phyloP scores from a whole-genome alignment of 495 filamentous ascomycete genomes.

The Copromyces sp. region DNA sequence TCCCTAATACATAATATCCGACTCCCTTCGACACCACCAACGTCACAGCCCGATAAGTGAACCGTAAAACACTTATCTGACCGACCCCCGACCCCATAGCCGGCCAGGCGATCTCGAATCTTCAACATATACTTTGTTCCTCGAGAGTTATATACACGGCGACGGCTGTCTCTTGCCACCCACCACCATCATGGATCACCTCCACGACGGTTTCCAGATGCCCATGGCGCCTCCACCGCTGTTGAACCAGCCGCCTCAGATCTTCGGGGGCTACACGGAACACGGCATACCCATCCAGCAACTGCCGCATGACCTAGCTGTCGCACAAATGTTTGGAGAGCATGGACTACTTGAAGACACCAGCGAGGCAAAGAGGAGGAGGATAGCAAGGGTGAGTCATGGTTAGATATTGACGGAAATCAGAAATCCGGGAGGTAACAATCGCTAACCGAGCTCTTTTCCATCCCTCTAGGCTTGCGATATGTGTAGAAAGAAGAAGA shows the following conservation, averaged over 20 bases:
- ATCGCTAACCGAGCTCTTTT: conserved; percentile 9
- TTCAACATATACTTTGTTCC: background rate
- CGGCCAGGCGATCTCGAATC: background rate
- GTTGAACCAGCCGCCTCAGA: conserved; percentile 57
- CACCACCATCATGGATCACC: conserved; percentile 35
- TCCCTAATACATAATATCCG: background rate
- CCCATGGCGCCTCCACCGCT: conserved; percentile 46
- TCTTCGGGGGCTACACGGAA: conserved; percentile 54
- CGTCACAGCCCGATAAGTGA: background rate
- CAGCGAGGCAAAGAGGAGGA: conserved; percentile 79
- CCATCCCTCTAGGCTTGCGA: conserved; percentile 66
- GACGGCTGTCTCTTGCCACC: background rate
- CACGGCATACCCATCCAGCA: conserved; percentile 46
- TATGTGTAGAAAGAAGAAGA: conserved; percentile 99
- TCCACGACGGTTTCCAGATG: conserved; percentile 38
- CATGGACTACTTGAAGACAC: conserved; percentile 51
- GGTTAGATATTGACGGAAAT: background rate
- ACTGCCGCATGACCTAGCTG: conserved; percentile 41
- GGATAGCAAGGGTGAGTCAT: conserved; percentile 72
- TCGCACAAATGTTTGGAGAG: conserved; percentile 53
- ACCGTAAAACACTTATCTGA: background rate
- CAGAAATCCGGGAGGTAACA: background rate
- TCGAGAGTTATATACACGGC: background rate
- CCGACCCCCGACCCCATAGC: background rate
- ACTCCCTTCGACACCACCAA: background rate